Conservation (phyloP, 169 alveolate species). For the Plasmodium gallinaceum region DNA sequence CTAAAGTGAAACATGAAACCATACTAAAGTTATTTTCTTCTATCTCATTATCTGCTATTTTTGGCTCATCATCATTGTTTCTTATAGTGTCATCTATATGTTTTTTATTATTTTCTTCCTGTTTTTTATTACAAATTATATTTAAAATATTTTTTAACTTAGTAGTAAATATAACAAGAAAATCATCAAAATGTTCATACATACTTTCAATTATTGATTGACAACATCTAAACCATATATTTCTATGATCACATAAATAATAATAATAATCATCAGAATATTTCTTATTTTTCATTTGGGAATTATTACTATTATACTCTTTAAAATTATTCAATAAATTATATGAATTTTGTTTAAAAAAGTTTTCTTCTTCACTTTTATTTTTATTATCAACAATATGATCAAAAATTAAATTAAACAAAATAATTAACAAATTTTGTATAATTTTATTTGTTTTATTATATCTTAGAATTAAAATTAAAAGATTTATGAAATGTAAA, state of each 20-base stretch:
- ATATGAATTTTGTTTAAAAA: background rate
- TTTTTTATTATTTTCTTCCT: background rate
- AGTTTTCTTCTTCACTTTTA: background rate
- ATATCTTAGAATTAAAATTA: slow-evolving; percentile 47
- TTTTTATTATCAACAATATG: slow-evolving; percentile 12
- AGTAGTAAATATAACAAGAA: slow-evolving; percentile 26
- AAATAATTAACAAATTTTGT: slow-evolving; percentile 35
- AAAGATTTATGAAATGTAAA: slow-evolving; percentile 44
- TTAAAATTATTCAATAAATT: background rate
- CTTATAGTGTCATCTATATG: background rate
- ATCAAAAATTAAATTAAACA: slow-evolving; percentile 60
- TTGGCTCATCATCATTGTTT: background rate
- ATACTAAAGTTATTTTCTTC: slow-evolving; percentile 13
- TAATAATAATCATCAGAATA: background rate
- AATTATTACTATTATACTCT: background rate
- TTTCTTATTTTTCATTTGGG: background rate
- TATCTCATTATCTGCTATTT: background rate
- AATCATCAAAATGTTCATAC: slow-evolving; percentile 67
- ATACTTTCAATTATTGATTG: slow-evolving; percentile 72
- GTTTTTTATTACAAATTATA: background rate
- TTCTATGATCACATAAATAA: slow-evolving; percentile 25
- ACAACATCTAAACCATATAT: slow-evolving; percentile 55
- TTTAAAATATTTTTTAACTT: slow-evolving; percentile 30
- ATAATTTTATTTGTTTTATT: slow-evolving; percentile 58
- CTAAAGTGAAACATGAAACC: slow-evolving; percentile 36